Percentiles rank a stretch among this genome's conserved stretches.
Evolutionary conservation across 1,284 basidiomycete species (phyloP).

Genomic region (Ceratorhiza oryzae-sativae): DNA sequence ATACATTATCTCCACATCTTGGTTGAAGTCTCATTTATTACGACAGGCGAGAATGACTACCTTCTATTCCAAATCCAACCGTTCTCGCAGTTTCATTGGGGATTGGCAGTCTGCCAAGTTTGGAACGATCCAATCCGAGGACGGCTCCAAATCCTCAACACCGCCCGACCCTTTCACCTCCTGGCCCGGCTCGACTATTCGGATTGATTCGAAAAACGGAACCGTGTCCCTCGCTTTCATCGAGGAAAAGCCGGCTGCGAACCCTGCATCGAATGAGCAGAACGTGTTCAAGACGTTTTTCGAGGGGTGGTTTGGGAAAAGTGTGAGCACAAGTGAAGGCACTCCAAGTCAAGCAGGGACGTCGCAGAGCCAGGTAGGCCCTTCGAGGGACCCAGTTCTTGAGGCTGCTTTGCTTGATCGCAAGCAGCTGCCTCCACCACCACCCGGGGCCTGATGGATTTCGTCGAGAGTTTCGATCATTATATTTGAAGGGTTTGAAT

Average conservation of each 20-base stretch:
- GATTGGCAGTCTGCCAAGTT: constrained; percentile 5
- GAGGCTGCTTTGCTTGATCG: too few species aligned
- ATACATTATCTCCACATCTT: too few species aligned
- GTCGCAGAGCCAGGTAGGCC: too few species aligned
- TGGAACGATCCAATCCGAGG: not conserved
- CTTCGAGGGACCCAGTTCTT: too few species aligned
- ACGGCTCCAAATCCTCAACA: not conserved
- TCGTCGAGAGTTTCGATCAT: too few species aligned
- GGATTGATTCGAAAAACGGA: not conserved
- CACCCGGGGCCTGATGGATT: too few species aligned
- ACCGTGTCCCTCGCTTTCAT: not conserved
- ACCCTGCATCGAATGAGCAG: not conserved
- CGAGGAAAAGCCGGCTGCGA: not conserved
- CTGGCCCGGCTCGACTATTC: not conserved
- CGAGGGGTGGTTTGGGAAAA: too few species aligned
- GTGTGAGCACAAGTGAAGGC: too few species aligned
- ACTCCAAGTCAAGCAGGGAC: too few species aligned
- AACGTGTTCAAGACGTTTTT: not conserved
- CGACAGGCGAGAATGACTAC: not conserved
- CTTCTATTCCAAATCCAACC: constrained; percentile 1
- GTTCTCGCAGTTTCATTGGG: constrained; percentile 6
- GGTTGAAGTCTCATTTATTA: not conserved
- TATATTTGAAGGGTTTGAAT: too few species aligned
- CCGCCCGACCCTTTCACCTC: not conserved
- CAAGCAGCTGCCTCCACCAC: too few species aligned